Evolutionary conservation across 1,284 basidiomycete species (phyloP).

Genomic region (Pseudozyma tsukubaensis): DNA sequence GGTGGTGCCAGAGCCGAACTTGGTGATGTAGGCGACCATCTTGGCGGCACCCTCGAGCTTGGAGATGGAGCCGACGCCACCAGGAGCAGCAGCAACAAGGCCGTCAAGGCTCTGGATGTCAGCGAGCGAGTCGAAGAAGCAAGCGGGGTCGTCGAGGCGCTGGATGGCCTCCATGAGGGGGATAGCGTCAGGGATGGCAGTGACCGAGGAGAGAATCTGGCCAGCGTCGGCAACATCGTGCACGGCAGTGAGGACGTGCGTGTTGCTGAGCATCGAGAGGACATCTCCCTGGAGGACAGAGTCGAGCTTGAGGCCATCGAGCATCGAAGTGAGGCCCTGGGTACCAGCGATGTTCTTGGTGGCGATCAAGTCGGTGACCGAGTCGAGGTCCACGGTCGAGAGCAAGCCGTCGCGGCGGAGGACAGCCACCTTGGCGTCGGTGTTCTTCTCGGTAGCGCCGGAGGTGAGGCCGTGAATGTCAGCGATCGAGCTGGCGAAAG

Average conservation of each 20-base stretch:
- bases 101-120: slow-evolving; percentile 17
- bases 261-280: slow-evolving; percentile 13
- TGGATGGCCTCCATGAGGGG: slow-evolving; percentile 14
- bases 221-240: slow-evolving; percentile 21
- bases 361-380: slow-evolving; percentile 4
- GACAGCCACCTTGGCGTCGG: not conserved
- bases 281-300: slow-evolving; percentile 17
- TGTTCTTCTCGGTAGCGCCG: not conserved
- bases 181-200: slow-evolving; percentile 10
- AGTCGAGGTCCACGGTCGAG: not conserved
- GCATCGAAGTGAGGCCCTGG: slow-evolving; percentile 2
- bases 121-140: slow-evolving; percentile 23
- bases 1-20: slow-evolving; percentile 13
- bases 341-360: slow-evolving; percentile 11
- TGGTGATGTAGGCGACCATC: slow-evolving; percentile 17
- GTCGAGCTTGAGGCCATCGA: slow-evolving; percentile 11
- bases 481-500: slow-evolving; percentile 1
- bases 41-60: slow-evolving; percentile 22
- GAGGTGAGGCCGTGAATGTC: slow-evolving; percentile 11
- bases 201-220: slow-evolving; percentile 14
- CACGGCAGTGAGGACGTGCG: slow-evolving; percentile 11
- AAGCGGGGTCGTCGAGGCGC: slow-evolving; percentile 14
- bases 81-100: slow-evolving; percentile 16
- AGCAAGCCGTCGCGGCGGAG: slow-evolving; percentile 3
- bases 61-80: slow-evolving; percentile 8